Evolutionary conservation across 257 asterid species (phyloP).

Genomic region (Voacanga thouarsii): DNA sequence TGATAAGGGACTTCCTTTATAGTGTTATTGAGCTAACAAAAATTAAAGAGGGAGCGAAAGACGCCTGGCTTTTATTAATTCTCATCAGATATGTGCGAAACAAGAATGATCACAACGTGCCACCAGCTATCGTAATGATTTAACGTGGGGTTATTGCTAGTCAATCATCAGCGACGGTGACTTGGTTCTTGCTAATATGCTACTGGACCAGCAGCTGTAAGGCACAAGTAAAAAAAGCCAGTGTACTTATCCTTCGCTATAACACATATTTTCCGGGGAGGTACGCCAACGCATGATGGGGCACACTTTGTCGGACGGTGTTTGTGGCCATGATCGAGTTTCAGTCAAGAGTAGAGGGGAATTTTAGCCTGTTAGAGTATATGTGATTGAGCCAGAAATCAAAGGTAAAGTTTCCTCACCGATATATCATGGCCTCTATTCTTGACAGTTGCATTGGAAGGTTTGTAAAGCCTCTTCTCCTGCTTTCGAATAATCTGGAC

Average conservation of each 20-base stretch:
- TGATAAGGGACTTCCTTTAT: no score
- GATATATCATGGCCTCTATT: slow-evolving; percentile 74
- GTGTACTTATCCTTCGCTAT: no score
- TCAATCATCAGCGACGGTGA: no score
- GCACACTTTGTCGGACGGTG: no score
- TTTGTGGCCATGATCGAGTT: no score
- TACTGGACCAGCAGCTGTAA: neutral
- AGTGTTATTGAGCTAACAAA: neutral
- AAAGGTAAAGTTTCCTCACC: slow-evolving; percentile 22
- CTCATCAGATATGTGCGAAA: neutral
- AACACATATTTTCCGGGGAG: no score
- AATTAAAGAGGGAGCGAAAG: neutral
- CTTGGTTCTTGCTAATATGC: no score
- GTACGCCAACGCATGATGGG: no score
- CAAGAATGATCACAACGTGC: neutral
- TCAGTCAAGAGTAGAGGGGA: no score
- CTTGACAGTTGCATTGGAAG: slow-evolving; percentile 40
- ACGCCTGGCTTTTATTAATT: neutral
- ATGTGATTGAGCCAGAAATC: neutral
- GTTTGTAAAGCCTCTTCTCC: slow-evolving; percentile 30
- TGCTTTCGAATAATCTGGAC: slow-evolving; percentile 26
- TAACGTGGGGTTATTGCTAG: neutral
- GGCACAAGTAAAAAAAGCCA: neutral
- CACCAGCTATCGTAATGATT: neutral
- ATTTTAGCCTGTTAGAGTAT: no score